Base-by-base conservation (phyloP, 805 yeast species). In the Suhomyces vadensis region DNA sequence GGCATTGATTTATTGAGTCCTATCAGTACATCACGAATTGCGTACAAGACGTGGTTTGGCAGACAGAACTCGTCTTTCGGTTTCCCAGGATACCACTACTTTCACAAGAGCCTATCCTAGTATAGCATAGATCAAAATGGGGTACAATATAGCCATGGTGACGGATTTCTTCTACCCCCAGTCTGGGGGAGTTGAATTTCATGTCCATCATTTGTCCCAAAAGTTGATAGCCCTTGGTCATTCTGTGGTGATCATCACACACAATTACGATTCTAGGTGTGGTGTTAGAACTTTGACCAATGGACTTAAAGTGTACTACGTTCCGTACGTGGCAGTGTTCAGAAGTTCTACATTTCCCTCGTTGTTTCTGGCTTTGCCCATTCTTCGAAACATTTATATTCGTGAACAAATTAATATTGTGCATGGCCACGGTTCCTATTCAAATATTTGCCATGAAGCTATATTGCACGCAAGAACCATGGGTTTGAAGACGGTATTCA, bases 101-200 rank as follows among this genome's bases (percentile, higher is more conserved):
- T n/a, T n/a, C n/a, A n/a, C n/a, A n/a, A n/a, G n/a, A n/a, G n/a
- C n/a, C n/a, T n/a, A n/a, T n/a, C n/a, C n/a, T n/a, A n/a, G n/a
- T n/a, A n/a, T n/a, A n/a, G n/a, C 19, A 29, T 29, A 29, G 33
- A 14, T 14, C 38, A 33, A 4, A 9, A 59, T 58, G 65, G 56
- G 58, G 35, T 62, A 64, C 49, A 69, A 67, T 43, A 67, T 69
- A 43, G 76, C 76, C 6, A 91, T 94, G 97, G 87, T 91, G 3
- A 87, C 95, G 35, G 99, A 94, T 65, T 94, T 90, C 73, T 94
- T 94, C 78, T 94, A 87, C 66, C 99, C 99, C 8, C 99, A 94
- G 61, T 85, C 97, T 0, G 99, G 99, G 3, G 99, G 99, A 7
- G 95, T 94, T 1, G 99, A 94, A 63, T 82, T 92, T 49, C 99